Conservation (phyloP, 345 rosid species). For the Stellera chamaejasme region DNA sequence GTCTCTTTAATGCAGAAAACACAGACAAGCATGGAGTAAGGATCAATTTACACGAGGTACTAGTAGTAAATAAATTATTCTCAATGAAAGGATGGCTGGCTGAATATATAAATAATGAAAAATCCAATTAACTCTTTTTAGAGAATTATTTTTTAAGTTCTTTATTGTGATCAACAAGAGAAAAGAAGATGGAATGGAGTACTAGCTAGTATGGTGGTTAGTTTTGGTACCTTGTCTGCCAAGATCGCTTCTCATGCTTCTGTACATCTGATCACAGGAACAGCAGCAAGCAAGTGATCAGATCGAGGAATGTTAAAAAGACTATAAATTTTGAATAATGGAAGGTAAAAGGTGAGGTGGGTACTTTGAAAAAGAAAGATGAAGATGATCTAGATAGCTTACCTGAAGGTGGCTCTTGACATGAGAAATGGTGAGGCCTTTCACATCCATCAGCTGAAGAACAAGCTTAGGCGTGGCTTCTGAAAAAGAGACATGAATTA, state of each 20-base stretch:
- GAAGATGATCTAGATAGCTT: background rate
- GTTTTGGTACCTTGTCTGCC: slow-evolving; percentile 50
- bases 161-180: no score
- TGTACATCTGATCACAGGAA: slow-evolving; percentile 60
- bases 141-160: no score
- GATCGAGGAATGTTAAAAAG: background rate
- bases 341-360: background rate
- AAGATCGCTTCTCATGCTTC: slow-evolving; percentile 74
- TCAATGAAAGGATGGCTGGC: no score
- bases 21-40: background rate
- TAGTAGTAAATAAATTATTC: no score
- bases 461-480: slow-evolving; percentile 97
- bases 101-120: no score
- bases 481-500: slow-evolving; percentile 11
- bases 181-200: background rate
- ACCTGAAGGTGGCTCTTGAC: slow-evolving; percentile 99
- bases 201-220: background rate
- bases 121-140: no score
- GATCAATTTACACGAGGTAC: background rate
- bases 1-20: slow-evolving; percentile 16
- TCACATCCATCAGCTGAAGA: slow-evolving; percentile 95
- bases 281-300: background rate
- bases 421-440: slow-evolving; percentile 96
- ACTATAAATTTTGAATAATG: background rate
- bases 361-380: background rate